Evolutionary conservation across 192 early-diverging fungal genomes (phyloP), one percentile per base, ranked within the genome.

Genomic region (Chytriomyces sp.): DNA sequence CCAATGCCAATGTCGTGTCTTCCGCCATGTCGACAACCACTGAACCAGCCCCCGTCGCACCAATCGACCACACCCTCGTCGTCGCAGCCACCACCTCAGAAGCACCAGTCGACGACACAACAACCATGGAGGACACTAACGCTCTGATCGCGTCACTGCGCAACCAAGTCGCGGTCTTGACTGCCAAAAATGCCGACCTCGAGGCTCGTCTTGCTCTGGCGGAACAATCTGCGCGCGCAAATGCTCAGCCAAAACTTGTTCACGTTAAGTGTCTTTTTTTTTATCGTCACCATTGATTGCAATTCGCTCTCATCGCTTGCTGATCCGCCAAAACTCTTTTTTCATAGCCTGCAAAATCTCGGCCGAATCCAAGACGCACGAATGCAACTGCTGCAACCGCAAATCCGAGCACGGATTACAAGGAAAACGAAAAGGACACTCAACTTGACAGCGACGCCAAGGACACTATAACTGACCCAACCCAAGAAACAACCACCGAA

Each of bases 121-220:
- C 35, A 35, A 35, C 35, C 0, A 35, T 35, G 2, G 53, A n/a
- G 53, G 71, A 73, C 59, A 61, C 18, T 53, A 45, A 46, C 57
- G 71, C 71, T 23, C 10, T 63, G 71, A 73, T 73, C 53, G 60
- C 60, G 24, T 7, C n/a, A 0, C 59, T 73, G 53, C 71, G 71
- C 57, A 60, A n/a, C 28, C 24, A 73, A 26, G 60, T 73, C 13
- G 71, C 71, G 59, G 8, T n/a, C 43, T 48, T 73, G 59, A 62
- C 20, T n/a, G 28, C 35, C 5, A 73, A 73, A 18, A 44, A 45
- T 26, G 53, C 57, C 0, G 7, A 24, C 45, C 71, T 73, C 44
- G 71, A 73, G 57, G 71, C 71, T 7, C 20, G 23, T 23, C 43
- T 46, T n/a, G 71, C 71, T 8, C 28, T 63, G 6, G 35, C 35